Evolutionary conservation across 2,329 filamentous ascomycete genomes (phyloP).

Genomic region (Curvularia sp.): DNA sequence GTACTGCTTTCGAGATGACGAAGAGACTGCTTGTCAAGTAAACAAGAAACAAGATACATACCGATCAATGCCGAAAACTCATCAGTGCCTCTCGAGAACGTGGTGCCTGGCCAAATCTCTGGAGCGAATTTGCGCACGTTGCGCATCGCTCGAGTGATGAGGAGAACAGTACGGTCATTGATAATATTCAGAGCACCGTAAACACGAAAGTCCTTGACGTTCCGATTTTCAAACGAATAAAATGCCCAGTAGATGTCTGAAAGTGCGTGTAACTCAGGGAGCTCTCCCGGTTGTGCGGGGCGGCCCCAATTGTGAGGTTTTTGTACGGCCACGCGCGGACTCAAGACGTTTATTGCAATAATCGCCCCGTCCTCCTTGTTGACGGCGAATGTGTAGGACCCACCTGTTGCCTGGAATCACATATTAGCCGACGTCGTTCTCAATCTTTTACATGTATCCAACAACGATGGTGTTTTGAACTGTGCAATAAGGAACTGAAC

Average conservation of each 20-base stretch:
- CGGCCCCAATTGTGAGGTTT: constrained; percentile 13
- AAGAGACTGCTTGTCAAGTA: no score
- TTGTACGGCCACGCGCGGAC: constrained; percentile 16
- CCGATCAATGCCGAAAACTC: constrained; percentile 32
- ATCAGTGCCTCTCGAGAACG: constrained; percentile 21
- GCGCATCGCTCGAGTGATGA: constrained; percentile 27
- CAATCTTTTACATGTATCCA: neutral
- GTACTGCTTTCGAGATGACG: no score
- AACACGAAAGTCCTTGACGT: constrained; percentile 28
- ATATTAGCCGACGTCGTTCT: neutral
- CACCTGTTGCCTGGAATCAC: constrained; percentile 22
- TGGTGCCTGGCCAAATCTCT: constrained; percentile 26
- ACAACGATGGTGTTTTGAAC: neutral
- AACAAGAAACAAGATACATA: constrained; percentile 5
- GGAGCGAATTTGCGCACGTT: constrained; percentile 10
- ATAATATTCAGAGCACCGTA: constrained; percentile 25
- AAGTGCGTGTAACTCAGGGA: constrained; percentile 22
- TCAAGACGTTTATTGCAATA: constrained; percentile 17
- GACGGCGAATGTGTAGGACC: constrained; percentile 22
- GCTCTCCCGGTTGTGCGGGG: constrained; percentile 20
- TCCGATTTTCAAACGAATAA: constrained; percentile 24
- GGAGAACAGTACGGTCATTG: constrained; percentile 22
- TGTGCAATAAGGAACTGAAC: neutral
- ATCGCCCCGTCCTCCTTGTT: constrained; percentile 25
- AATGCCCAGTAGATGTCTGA: constrained; percentile 36